Evolutionary conservation across 768 basidiomycete genomes (phyloP), one percentile per base, ranked within the genome.

Genomic region (Holtermanniella nyarrowii): DNA sequence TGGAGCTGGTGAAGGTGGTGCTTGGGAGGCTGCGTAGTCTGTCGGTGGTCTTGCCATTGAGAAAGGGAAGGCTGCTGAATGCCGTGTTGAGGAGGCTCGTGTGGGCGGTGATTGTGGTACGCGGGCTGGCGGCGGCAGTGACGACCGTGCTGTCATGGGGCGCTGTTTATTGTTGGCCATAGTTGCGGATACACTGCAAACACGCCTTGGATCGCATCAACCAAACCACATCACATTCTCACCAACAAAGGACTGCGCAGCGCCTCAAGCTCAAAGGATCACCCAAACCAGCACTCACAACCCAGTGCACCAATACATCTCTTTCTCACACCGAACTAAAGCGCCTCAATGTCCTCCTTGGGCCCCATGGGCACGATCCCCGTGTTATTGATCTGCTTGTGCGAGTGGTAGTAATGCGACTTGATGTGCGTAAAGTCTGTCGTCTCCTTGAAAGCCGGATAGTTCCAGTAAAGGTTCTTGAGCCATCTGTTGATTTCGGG

Each of bases 391-490:
- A 88, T 79, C 82, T 88, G 58, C 16, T 58, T 46, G 60, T 71
- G 72, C 1, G 70, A 71, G 46, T 62, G 66, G 55, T 61, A 64
- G 55, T 72, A 72, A 57, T 72, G 70, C 48, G 65, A 62, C 49
- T 71, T 73, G 65, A 71, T 73, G 31, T 70, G 66, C 54, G 56
- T 52, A 66, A 96, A 96, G 66, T 90, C 76, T 37, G 90, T 91
- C 16, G 83, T 82, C 4, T 81, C 78, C 69, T 82, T 82, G 81
- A 99, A 97, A 3, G 88, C 88, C 0, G 82, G 73, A 60, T 83
- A 76, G 55, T 83, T 85, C 90, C 89, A 96, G 76, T 99, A 97
- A 18, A 96, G 73, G 66, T 84, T 83, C 71, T 82, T 82, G 73
- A 86, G 62, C 85, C 88, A 91, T 21, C 57, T 44, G 73, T 96